Evolutionary conservation across 2,329 filamentous ascomycete species (phyloP).

Genomic region (Exophiala xenobiotica): DNA sequence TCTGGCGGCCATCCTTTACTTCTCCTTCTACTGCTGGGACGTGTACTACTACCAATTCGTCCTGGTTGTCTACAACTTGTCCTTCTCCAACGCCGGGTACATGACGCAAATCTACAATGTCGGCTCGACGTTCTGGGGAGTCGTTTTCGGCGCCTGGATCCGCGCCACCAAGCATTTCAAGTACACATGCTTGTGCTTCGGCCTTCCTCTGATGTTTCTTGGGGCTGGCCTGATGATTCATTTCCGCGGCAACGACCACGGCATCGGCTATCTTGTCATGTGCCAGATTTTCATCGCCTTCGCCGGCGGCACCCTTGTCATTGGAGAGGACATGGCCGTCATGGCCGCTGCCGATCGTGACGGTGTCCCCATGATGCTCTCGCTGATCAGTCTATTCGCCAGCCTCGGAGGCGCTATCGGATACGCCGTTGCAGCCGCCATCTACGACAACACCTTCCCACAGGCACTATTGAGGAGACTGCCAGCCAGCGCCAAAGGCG

Average conservation of each 20-base stretch:
- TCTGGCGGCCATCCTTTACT: conserved; percentile 47
- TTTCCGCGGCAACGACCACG: conserved; percentile 49
- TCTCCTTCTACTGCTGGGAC: conserved; percentile 53
- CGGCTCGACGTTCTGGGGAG: conserved; percentile 59
- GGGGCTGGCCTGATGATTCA: conserved; percentile 54
- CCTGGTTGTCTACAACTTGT: conserved; percentile 51
- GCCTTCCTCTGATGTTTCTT: conserved; percentile 50
- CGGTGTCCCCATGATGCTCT: conserved; percentile 53
- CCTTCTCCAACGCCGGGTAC: conserved; percentile 42
- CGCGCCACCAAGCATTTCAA: conserved; percentile 52
- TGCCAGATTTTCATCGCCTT: conserved; percentile 55
- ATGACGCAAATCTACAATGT: conserved; percentile 42
- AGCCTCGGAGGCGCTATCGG: conserved; percentile 40
- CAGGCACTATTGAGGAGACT: conserved; percentile 42
- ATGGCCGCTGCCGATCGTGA: conserved; percentile 53
- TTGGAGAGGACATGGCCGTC: conserved; percentile 56
- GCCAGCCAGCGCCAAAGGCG: conserved; percentile 33
- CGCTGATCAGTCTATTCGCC: conserved; percentile 38
- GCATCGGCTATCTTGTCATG: conserved; percentile 53
- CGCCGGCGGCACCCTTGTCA: conserved; percentile 51
- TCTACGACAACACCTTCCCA: conserved; percentile 37
- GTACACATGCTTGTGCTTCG: conserved; percentile 49
- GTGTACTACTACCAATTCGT: conserved; percentile 55
- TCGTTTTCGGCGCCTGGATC: conserved; percentile 45
- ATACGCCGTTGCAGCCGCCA: conserved; percentile 34